Evolutionary conservation across 345 rosid species (phyloP), one percentile per base, ranked within the genome.

Genomic region (Alliaria petiolata): DNA sequence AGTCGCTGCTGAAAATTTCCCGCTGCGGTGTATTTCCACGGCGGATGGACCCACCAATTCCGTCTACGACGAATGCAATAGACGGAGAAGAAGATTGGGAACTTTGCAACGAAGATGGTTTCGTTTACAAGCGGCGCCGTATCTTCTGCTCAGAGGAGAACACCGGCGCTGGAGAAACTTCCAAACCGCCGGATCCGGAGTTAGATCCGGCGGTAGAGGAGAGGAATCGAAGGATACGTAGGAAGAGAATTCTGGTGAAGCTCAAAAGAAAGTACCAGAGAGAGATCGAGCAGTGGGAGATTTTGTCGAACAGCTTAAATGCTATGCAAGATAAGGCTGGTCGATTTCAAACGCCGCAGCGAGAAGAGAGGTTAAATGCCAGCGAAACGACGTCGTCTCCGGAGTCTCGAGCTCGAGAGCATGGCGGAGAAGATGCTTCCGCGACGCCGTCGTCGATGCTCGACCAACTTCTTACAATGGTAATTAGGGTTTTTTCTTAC

Each of bases 91-190:
- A 51, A 34, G 84, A 79, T 16, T 93, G 97, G 96, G 96, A 87
- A 70, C 80, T 85, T 66, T 76, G 79, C 81, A 82, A 86, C 78
- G 89, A 89, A 72, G 87, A 86, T 28, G 97, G 96, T 12, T 89
- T 93, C 85, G 76, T 89, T 49, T 85, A 85, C 87, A 87, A 86
- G 76, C 87, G 81, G 59, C 81, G 79, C 33, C 72, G 63, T 50
- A 34, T 71, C 56, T 46, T 40, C 35, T 65, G 9, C 20, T 7
- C 49, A 16, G 49, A 44, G 49, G 49, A 44, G 10, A 19, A 44
- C 20, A 2, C 65, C 49, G 49, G 11, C 28, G 46, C 44, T 10
- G 77, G 76, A 39, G 71, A 58, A 65, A 3, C 69, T 26, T 17
- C 82, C 25, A 62, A 42, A 46, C 67, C 65, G 34, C 54, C 75